Evolutionary conservation across 2,329 filamentous ascomycete genomes (phyloP), one percentile per base, ranked within the genome.

Genomic region (Penicillium rolfsii): DNA sequence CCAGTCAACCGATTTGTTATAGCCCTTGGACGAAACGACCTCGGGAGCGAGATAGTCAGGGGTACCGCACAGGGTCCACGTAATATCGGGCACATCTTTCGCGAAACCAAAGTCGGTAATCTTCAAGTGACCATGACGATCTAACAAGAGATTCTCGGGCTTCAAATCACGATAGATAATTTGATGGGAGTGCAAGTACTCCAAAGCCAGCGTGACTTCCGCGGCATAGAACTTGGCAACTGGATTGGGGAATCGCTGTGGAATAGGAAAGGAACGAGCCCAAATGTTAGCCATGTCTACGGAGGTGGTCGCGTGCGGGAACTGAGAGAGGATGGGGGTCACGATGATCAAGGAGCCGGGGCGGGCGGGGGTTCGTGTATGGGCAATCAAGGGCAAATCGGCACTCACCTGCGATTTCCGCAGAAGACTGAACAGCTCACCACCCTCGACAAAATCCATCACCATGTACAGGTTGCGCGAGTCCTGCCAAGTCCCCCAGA

Each of bases 1-100:
- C 95, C 95, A 99, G 76, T 99, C 95, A 19, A 99, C 95, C 43
- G 94, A 97, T 78, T 98, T 99, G 83, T 99, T 99, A 83, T 99
- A 99, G 56, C 95, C 95, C 80, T 98, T 98, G 77, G 94, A 97
- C 62, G 93, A 93, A n/a, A 99, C 95, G 14, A 99, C 95, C 80
- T 99, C 95, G 0, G 95, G 95, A 0, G 95, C 95, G 38, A 99
- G 86, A 76, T 99, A 99, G 79, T 99, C 95, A 6, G 95, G 95
- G 12, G 95, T 99, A 62, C 95, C 95, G 75, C 95, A 99, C 45
- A 99, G 85, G 28, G 95, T 99, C 95, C 95, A 99, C 45, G 95
- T 99, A 80, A 98, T 98, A 83, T 99, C 95, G 16, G 93, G 93
- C 28, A 99, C 95, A 69, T 93, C 91, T 82, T 99, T 99, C 53